phyloP scores from a whole-genome alignment of 2,329 filamentous ascomycete species.

The Aureobasidium sp. region DNA sequence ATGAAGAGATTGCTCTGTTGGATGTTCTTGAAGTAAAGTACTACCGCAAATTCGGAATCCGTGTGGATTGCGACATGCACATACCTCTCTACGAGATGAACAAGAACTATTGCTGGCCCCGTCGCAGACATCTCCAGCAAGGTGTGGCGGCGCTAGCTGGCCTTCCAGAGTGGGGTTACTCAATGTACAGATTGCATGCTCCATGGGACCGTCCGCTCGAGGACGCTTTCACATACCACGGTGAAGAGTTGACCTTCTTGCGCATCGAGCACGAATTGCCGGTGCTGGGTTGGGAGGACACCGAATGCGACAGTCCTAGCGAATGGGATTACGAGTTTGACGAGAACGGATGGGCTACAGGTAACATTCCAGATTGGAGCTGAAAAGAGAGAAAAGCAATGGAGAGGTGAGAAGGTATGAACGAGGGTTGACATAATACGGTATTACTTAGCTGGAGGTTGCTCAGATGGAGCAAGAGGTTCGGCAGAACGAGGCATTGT shows the following conservation, averaged over 20 bases:
- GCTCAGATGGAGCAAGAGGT: too few relatives aligned
- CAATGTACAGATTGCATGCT: not conserved
- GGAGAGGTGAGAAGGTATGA: not conserved
- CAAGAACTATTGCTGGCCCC: not conserved
- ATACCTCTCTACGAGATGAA: conserved; percentile 5
- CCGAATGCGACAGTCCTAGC: conserved; percentile 6
- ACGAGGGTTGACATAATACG: not conserved
- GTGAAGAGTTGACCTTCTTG: not conserved
- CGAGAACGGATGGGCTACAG: not conserved
- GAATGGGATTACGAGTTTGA: conserved; percentile 3
- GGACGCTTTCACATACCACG: not conserved
- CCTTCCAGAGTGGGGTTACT: conserved; percentile 12
- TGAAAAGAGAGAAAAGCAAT: too few relatives aligned
- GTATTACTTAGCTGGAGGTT: too few relatives aligned
- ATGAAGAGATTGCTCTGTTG: not conserved
- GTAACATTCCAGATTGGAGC: not conserved
- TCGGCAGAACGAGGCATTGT: too few relatives aligned
- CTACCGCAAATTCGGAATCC: not conserved
- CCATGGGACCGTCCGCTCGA: not conserved
- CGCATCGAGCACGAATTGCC: not conserved
- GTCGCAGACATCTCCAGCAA: conserved; percentile 7
- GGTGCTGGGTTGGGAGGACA: not conserved
- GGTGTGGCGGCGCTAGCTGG: not conserved
- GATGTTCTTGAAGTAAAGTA: not conserved
- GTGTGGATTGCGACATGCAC: not conserved